These are phyloP conservation scores for Collybiopsis luxurians DNA, from an alignment of 768 basidiomycete species.

Conservation along the genomic window DNA sequence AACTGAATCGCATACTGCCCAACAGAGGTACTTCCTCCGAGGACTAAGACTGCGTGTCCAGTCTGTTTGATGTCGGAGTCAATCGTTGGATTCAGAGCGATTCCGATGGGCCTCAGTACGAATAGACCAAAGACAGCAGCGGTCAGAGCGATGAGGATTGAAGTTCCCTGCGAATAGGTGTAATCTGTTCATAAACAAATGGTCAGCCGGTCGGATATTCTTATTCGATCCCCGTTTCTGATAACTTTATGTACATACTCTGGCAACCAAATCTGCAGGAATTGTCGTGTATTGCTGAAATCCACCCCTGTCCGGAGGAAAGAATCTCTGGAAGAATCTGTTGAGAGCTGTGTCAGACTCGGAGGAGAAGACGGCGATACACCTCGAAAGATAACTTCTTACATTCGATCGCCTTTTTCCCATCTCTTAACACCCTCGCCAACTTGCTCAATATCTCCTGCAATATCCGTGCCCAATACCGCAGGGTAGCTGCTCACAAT, in stretches of 20 bases:
- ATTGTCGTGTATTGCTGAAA: constrained; percentile 21
- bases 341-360: too few relatives aligned
- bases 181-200: too few relatives aligned
- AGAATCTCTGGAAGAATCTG: constrained; percentile 15
- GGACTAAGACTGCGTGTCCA: constrained; percentile 41
- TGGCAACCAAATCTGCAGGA: constrained; percentile 16
- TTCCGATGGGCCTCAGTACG: constrained; percentile 27
- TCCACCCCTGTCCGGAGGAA: constrained; percentile 7
- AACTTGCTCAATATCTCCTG: constrained; percentile 29
- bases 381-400: constrained; percentile 11
- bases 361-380: too few relatives aligned
- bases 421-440: constrained; percentile 32
- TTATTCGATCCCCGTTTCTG: too few relatives aligned
- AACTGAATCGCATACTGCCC: too few relatives aligned
- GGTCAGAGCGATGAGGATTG: constrained; percentile 22
- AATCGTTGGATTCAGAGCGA: too few relatives aligned
- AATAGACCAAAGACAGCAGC: constrained; percentile 24
- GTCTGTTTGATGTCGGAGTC: constrained; percentile 36
- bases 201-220: too few relatives aligned
- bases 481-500: too few relatives aligned
- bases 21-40: constrained; percentile 47
- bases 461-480: constrained; percentile 24
- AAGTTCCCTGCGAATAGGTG: constrained; percentile 19
- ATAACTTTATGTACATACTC: too few relatives aligned
- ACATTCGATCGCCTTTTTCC: constrained; percentile 32